Conservation (phyloP, 805 yeast genomes). For the Sugiyamaella boreocaroliniensis region DNA sequence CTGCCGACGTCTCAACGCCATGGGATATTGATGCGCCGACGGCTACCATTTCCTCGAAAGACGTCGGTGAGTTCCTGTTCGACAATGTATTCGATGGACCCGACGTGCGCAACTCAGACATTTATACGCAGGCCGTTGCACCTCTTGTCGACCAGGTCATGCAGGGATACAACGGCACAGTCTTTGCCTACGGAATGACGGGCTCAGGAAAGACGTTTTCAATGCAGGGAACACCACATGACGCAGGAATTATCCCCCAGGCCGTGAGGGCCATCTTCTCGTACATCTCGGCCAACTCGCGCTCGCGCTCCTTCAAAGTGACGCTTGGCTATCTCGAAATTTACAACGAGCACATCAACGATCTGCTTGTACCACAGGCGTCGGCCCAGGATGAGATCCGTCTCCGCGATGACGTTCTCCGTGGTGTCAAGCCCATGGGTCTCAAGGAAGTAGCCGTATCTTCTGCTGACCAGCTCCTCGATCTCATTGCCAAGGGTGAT, state of each 20-base stretch:
- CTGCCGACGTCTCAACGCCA: constrained; percentile 15
- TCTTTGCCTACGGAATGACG: constrained; percentile 89
- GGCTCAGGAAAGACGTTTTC: constrained; percentile 88
- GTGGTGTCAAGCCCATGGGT: constrained; percentile 73
- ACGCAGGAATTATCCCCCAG: constrained; percentile 66
- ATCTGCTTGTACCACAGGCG: constrained; percentile 47
- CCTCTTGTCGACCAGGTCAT: constrained; percentile 48
- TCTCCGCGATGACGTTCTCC: constrained; percentile 66
- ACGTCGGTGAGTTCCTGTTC: constrained; percentile 61
- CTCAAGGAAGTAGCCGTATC: constrained; percentile 55
- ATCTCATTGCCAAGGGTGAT: constrained; percentile 63
- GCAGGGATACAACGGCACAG: constrained; percentile 47
- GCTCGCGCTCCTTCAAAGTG: constrained; percentile 38
- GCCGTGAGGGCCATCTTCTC: constrained; percentile 58
- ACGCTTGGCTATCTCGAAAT: constrained; percentile 74
- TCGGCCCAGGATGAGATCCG: constrained; percentile 48
- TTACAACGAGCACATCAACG: constrained; percentile 81
- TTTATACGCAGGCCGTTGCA: constrained; percentile 52
- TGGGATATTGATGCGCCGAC: constrained; percentile 41
- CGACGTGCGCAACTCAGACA: constrained; percentile 43
- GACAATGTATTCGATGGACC: constrained; percentile 70
- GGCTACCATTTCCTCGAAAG: constrained; percentile 40
- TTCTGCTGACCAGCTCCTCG: constrained; percentile 53
- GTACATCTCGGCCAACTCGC: constrained; percentile 30
- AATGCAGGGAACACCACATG: constrained; percentile 63